Evolutionary conservation across 345 rosid genomes (phyloP).

Genomic region (Gossypium australe): DNA sequence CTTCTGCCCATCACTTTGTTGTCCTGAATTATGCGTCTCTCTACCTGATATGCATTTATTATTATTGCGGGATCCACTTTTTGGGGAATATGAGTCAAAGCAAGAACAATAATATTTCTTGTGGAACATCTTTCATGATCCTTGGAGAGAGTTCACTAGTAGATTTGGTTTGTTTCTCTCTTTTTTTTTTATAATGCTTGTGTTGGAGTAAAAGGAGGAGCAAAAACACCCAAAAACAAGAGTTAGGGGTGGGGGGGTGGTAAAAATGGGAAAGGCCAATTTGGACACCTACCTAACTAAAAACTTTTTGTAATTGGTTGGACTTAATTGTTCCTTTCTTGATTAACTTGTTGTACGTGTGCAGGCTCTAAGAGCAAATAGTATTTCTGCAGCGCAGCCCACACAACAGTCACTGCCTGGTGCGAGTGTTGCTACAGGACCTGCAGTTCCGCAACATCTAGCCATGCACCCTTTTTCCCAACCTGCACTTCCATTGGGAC

Average conservation of each 20-base stretch:
- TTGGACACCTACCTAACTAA: not conserved
- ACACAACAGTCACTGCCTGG: constrained; percentile 52
- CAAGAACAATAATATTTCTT: not conserved
- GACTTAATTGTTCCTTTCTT: not conserved
- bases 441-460: constrained; percentile 78
- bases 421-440: constrained; percentile 65
- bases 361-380: constrained; percentile 63
- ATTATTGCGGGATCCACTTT: not conserved
- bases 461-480: constrained; percentile 90
- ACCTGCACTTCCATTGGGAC: constrained; percentile 77
- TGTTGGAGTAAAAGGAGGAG: not conserved
- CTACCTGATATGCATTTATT: not conserved
- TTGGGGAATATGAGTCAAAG: not conserved
- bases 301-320: not conserved
- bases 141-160: not conserved
- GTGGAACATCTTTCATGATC: not conserved
- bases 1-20: not conserved
- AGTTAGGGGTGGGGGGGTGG: not conserved
- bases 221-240: not conserved
- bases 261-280: not conserved
- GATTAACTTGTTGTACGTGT: not conserved
- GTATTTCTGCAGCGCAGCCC: constrained; percentile 66
- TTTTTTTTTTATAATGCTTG: not conserved
- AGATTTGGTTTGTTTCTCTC: not conserved
- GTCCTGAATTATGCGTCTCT: not conserved